Conservation (phyloP, 2,329 filamentous ascomycete species). For the Fusarium nodosum region DNA sequence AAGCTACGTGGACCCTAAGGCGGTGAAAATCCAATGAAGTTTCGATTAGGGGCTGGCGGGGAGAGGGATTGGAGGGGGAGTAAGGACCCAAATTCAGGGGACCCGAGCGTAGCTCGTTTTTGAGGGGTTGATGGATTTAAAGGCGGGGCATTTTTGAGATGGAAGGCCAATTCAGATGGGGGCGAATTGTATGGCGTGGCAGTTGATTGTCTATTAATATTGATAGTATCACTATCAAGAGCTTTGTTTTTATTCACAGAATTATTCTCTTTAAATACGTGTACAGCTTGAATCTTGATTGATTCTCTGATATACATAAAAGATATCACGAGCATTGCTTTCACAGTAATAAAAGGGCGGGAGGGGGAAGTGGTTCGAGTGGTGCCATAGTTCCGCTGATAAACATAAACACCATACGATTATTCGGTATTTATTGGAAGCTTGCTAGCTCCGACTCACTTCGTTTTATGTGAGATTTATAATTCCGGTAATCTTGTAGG, state of each 20-base stretch:
- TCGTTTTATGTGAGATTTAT: background rate
- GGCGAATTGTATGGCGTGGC: conserved; percentile 41
- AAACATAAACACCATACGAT: conserved; percentile 48
- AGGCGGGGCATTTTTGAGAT: conserved; percentile 37
- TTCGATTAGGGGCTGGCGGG: conserved; percentile 33
- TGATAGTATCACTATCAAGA: background rate
- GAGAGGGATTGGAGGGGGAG: background rate
- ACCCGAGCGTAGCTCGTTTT: conserved; percentile 26
- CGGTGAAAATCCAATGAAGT: conserved; percentile 45
- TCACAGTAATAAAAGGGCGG: conserved; percentile 12
- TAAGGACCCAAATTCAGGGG: conserved; percentile 35
- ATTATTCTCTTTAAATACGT: fast-evolving
- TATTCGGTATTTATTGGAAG: conserved; percentile 47
- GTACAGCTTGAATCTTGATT: background rate
- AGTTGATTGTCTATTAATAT: conserved; percentile 3
- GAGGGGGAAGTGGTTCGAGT: conserved; percentile 43
- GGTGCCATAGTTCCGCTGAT: conserved; percentile 46
- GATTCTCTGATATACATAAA: too few species aligned
- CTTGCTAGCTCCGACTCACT: conserved; percentile 7
- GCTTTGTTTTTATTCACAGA: background rate
- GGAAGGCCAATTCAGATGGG: conserved; percentile 36
- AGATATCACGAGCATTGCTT: background rate
- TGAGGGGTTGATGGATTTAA: conserved; percentile 45
- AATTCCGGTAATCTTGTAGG: conserved; percentile 23
- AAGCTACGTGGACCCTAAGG: conserved; percentile 46